Conservation (phyloP, 192 early-diverging fungal species). For the Backusella circina region DNA sequence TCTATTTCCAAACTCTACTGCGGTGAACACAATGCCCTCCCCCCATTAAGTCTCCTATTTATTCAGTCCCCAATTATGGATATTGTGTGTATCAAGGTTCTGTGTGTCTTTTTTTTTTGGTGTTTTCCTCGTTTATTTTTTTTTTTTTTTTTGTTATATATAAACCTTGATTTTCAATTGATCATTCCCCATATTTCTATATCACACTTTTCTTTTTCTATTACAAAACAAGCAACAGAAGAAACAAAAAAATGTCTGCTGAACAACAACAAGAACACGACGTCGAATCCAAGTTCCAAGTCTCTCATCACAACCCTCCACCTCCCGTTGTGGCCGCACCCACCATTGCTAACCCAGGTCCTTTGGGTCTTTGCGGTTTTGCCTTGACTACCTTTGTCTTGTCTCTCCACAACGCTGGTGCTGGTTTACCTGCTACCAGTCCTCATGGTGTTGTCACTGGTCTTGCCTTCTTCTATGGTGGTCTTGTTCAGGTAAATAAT, state of each 20-base stretch:
- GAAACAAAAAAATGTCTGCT: conserved; percentile 13
- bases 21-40: background rate
- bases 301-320: background rate
- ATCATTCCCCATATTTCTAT: conserved; percentile 8
- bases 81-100: background rate
- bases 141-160: background rate
- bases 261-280: conserved; percentile 11
- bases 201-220: background rate
- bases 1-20: background rate
- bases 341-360: conserved; percentile 56
- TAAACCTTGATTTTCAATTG: background rate
- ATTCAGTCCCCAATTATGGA: background rate
- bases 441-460: conserved; percentile 61
- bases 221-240: background rate
- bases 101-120: background rate
- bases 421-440: conserved; percentile 50
- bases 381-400: conserved; percentile 70
- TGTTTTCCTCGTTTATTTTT: background rate
- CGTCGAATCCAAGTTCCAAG: conserved; percentile 15
- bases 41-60: background rate
- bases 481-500: conserved; percentile 57
- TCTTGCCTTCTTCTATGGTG: conserved; percentile 73
- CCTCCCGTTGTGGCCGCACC: conserved; percentile 30
- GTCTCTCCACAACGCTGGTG: conserved; percentile 67
- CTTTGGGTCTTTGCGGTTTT: conserved; percentile 58